These are phyloP conservation scores for Penicillium digitatum DNA, from an alignment of 2,329 filamentous ascomycete genomes.

Conservation along the genomic window DNA sequence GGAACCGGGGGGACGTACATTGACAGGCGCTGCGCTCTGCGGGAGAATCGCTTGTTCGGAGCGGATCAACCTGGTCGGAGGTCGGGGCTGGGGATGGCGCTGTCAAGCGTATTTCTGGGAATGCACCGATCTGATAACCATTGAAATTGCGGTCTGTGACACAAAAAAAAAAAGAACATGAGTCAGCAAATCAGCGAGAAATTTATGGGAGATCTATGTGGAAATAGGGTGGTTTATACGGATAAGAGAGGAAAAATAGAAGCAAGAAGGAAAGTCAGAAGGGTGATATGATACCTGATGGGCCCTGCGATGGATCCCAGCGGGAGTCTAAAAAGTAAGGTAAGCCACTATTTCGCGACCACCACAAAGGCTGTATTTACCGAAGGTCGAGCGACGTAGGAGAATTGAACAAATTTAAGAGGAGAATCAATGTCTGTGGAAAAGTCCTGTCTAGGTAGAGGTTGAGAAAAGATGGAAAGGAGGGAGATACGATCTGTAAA, in stretches of 20 bases:
- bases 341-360: constrained; percentile 6
- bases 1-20: constrained; percentile 19
- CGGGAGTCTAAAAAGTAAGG: constrained; percentile 20
- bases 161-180: background rate
- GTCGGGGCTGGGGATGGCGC: constrained; percentile 34
- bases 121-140: constrained; percentile 24
- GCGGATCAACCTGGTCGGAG: constrained; percentile 33
- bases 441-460: background rate
- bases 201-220: background rate
- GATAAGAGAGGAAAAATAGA: constrained; percentile 2
- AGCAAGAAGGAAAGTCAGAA: constrained; percentile 4
- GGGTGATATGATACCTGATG: constrained; percentile 19
- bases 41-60: constrained; percentile 40
- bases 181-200: background rate
- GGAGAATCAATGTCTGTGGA: constrained; percentile 4
- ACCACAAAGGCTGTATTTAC: background rate
- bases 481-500: constrained; percentile 23
- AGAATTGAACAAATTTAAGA: constrained; percentile 12
- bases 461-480: constrained; percentile 5
- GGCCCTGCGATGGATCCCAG: constrained; percentile 23
- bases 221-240: background rate
- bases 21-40: constrained; percentile 22
- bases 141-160: constrained; percentile 9
- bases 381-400: constrained; percentile 2
- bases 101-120: constrained; percentile 36